Conservation (phyloP, 2,329 filamentous ascomycete genomes). For the Neopestalotiopsis sp. region DNA sequence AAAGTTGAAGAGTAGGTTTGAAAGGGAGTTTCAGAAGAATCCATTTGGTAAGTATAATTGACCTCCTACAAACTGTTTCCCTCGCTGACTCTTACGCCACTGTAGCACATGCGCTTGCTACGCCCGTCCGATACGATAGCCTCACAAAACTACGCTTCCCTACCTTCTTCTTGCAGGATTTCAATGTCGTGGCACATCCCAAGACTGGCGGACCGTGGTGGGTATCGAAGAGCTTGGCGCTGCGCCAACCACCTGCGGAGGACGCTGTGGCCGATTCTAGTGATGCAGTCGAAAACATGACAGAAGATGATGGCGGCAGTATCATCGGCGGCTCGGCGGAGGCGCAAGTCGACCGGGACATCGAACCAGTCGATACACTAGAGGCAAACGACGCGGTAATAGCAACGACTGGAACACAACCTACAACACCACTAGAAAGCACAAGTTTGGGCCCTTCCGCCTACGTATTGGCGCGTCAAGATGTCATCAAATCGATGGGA, state of each 20-base stretch:
- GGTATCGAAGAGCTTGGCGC: slow-evolving; percentile 52
- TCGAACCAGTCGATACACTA: neutral
- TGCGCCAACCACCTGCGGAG: slow-evolving; percentile 25
- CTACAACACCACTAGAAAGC: neutral
- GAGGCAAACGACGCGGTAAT: neutral
- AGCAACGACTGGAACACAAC: neutral
- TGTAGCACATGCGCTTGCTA: slow-evolving; percentile 66
- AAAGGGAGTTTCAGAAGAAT: slow-evolving; percentile 64
- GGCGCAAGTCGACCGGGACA: neutral
- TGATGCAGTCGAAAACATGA: neutral
- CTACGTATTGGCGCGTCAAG: slow-evolving; percentile 39
- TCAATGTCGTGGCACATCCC: slow-evolving; percentile 62
- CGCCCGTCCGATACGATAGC: slow-evolving; percentile 62
- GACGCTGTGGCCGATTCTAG: neutral
- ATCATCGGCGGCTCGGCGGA: neutral
- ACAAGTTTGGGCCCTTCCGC: slow-evolving; percentile 29
- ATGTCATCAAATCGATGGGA: slow-evolving; percentile 36
- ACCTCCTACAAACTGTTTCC: neutral
- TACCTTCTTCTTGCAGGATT: slow-evolving; percentile 66
- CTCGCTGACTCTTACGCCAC: neutral
- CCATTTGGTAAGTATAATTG: slow-evolving; percentile 60
- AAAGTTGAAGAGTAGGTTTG: slow-evolving; percentile 51
- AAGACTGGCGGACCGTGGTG: slow-evolving; percentile 59
- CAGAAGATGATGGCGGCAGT: neutral
- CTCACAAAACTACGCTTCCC: slow-evolving; percentile 58